phyloP scores from a whole-genome alignment of 2,329 filamentous ascomycete genomes.

The Xylaria sp. region DNA sequence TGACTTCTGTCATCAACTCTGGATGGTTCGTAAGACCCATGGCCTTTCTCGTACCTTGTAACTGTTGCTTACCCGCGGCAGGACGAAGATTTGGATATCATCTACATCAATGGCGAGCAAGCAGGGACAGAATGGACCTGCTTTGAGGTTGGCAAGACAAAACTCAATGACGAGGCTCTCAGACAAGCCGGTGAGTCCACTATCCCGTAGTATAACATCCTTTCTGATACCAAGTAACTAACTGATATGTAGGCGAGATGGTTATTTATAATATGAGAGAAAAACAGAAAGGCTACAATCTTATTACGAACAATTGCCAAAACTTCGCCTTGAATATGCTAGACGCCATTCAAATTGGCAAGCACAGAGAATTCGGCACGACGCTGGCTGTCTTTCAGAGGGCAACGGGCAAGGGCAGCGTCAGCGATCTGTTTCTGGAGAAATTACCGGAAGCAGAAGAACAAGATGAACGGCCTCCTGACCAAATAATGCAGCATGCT shows the following conservation, averaged over 20 bases:
- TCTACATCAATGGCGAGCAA: conserved; percentile 26
- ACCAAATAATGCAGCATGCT: conserved; percentile 23
- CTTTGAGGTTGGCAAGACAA: conserved; percentile 30
- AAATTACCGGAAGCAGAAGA: conserved; percentile 26
- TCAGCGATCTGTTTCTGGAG: conserved; percentile 27
- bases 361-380: conserved; percentile 28
- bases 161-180: conserved; percentile 28
- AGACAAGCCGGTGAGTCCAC: conserved; percentile 29
- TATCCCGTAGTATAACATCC: neutral
- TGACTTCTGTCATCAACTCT: conserved; percentile 32
- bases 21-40: conserved; percentile 25
- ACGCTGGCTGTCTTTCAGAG: conserved; percentile 28
- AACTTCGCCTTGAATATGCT: conserved; percentile 32
- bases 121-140: conserved; percentile 24
- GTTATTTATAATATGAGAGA: conserved; percentile 31
- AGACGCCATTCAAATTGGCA: conserved; percentile 29
- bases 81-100: conserved; percentile 31
- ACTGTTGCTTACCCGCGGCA: conserved; percentile 18
- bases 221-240: conserved; percentile 8
- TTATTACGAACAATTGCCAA: conserved; percentile 32
- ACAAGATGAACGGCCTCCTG: conserved; percentile 20
- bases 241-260: conserved; percentile 26
- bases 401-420: conserved; percentile 23
- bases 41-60: neutral
- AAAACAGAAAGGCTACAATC: conserved; percentile 30